A percentile compares a stretch with the other conserved stretches of the same genome.
These are phyloP conservation scores for Suillus bovinus DNA, from an alignment of 768 basidiomycete genomes.

Conservation along the genomic window DNA sequence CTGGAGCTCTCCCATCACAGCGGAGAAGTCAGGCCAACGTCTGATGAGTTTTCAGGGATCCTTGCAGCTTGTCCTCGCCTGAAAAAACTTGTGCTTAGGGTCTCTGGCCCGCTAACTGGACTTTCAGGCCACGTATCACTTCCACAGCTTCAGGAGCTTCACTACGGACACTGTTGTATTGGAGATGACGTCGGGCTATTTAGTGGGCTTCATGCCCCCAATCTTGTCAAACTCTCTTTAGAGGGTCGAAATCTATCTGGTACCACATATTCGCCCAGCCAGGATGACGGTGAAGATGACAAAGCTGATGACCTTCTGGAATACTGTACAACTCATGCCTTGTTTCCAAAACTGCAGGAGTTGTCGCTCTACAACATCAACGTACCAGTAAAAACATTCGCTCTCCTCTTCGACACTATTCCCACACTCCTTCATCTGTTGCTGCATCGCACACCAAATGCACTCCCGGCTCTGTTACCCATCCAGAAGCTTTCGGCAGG, in stretches of 20 bases:
- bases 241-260: constrained; percentile 38
- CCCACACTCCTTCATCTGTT: constrained; percentile 17
- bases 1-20: constrained; percentile 55
- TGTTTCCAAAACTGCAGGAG: constrained; percentile 37
- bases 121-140: constrained; percentile 28
- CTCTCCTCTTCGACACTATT: constrained; percentile 17
- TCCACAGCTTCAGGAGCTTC: constrained; percentile 38
- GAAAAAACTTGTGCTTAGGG: constrained; percentile 43
- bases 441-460: constrained; percentile 20
- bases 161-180: constrained; percentile 44
- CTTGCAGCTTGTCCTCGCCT: constrained; percentile 43
- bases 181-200: constrained; percentile 40
- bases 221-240: constrained; percentile 38
- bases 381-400: constrained; percentile 18
- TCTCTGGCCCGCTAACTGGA: constrained; percentile 41
- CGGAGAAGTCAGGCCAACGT: constrained; percentile 50
- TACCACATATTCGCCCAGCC: constrained; percentile 36
- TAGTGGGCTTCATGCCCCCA: constrained; percentile 43
- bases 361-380: constrained; percentile 39
- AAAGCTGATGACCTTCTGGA: constrained; percentile 35
- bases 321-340: constrained; percentile 26
- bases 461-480: constrained; percentile 19
- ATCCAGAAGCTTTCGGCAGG: constrained; percentile 7
- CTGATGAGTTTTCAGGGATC: constrained; percentile 43
- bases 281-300: constrained; percentile 35